Evolutionary conservation across 2,329 filamentous ascomycete species (phyloP).

Genomic region (Elsinoe ampelina): DNA sequence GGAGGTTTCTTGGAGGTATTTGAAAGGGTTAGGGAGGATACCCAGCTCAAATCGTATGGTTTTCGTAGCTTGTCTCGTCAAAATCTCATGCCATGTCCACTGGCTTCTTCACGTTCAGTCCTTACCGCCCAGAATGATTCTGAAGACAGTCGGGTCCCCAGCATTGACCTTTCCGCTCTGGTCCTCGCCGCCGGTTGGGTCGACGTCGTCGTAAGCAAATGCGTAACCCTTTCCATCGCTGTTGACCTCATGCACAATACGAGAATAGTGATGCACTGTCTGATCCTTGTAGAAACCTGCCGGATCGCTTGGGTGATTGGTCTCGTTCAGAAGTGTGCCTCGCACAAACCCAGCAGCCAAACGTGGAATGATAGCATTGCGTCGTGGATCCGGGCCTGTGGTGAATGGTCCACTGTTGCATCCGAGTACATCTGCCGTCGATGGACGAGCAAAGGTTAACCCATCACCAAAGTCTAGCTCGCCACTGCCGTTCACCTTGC

Average conservation of each 20-base stretch:
- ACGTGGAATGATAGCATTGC: constrained; percentile 60
- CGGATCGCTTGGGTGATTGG: constrained; percentile 30
- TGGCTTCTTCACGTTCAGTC: no score
- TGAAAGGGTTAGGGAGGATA: no score
- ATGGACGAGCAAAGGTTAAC: constrained; percentile 47
- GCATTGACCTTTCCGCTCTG: constrained; percentile 45
- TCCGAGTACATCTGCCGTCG: constrained; percentile 55
- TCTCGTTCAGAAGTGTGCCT: constrained; percentile 51
- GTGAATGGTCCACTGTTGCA: constrained; percentile 58
- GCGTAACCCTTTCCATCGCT: constrained; percentile 49
- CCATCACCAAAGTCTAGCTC: constrained; percentile 38
- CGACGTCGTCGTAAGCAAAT: constrained; percentile 59
- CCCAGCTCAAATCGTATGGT: no score
- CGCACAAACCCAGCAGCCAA: constrained; percentile 69
- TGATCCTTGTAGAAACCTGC: constrained; percentile 27
- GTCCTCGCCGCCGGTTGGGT: constrained; percentile 48
- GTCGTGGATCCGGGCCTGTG: constrained; percentile 32
- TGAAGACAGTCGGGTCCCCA: constrained; percentile 37
- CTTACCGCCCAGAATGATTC: constrained; percentile 39
- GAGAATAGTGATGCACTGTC: constrained; percentile 48
- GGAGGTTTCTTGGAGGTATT: no score
- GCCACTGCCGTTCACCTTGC: constrained; percentile 34
- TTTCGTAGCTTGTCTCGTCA: no score
- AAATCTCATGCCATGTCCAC: no score
- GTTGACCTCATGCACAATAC: constrained; percentile 50